Evolutionary conservation across 495 filamentous ascomycete species (phyloP).

Genomic region (Rhypophila decipiens): DNA sequence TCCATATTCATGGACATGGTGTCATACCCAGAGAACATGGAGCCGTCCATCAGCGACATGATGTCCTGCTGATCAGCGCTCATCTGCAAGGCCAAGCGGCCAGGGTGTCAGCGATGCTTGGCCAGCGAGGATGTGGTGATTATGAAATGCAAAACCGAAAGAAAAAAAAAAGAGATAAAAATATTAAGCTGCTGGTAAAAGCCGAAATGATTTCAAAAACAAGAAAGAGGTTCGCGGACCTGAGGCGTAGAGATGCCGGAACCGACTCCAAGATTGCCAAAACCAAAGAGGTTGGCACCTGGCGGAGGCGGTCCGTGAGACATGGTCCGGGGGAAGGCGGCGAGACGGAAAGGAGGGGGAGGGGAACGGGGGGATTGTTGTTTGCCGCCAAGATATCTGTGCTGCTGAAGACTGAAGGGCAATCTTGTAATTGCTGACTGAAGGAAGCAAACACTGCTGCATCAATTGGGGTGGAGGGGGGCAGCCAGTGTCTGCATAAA

Average conservation of each 20-base stretch:
- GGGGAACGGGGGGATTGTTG: background rate
- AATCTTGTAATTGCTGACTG: slow-evolving; percentile 8
- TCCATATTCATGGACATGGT: slow-evolving; percentile 33
- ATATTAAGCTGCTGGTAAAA: background rate
- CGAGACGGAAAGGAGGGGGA: background rate
- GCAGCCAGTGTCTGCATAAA: background rate
- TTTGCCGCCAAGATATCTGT: slow-evolving; percentile 2
- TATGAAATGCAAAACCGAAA: too few relatives aligned
- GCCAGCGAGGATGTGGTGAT: too few relatives aligned
- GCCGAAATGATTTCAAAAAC: too few relatives aligned
- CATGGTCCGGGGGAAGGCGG: slow-evolving; percentile 19
- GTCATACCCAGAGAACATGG: slow-evolving; percentile 31
- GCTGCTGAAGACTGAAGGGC: background rate
- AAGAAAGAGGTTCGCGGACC: slow-evolving; percentile 5
- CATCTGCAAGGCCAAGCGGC: slow-evolving; percentile 20
- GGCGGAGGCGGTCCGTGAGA: slow-evolving; percentile 28
- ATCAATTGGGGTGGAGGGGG: background rate
- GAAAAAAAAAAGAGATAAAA: background rate
- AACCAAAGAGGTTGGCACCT: slow-evolving; percentile 28
- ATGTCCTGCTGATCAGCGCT: slow-evolving; percentile 23
- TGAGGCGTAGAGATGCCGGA: slow-evolving; percentile 6
- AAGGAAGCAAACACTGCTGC: slow-evolving; percentile 1
- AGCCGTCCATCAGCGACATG: slow-evolving; percentile 35
- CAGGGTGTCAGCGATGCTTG: slow-evolving; percentile 11
- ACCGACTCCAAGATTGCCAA: slow-evolving; percentile 11